Evolutionary conservation across 345 rosid genomes (phyloP), one percentile per base, ranked within the genome.

Genomic region (Gossypium anomalum): DNA sequence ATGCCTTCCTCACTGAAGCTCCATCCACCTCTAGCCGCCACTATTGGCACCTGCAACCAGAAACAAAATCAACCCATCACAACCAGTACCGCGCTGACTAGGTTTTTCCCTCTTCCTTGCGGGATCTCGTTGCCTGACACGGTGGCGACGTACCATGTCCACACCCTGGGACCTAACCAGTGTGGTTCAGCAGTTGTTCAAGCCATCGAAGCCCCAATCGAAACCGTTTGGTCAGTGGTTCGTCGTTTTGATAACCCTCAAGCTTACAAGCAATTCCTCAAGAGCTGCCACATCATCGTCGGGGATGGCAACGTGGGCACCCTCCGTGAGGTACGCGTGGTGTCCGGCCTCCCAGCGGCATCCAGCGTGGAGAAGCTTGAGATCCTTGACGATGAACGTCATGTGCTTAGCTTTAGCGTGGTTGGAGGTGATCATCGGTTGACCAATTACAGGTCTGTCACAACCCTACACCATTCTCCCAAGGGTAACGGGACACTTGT

Each of bases 361-460:
- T 83, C 81, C 63, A 92, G 97, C 89, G 81, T 83, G 57, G 98
- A 94, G 79, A 70, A 89, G 41, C 88, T 94, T 9, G 98, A 94
- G 88, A 87, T 94, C 73, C 87, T 92, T 4, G 98, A 94, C 70
- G 97, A 92, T 13, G 93, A 91, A 71, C 89, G 67, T 25, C 90
- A 89, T 61, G 92, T 94, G 23, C 53, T 94, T 52, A 89, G 98
- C 79, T 92, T 94, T 73, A 87, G 93, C 73, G 86, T 92, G 34
- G 85, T 92, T 29, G 98, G 97, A n/a, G 98, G 98, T 16, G 97
- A 86, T 17, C 98, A 94, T 79, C 86, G 98, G 52, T 87, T 94
- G 8, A 61, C 22, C 0, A 92, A 92, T 75, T 94, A 94, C 86
- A 77, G 82, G 70, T 92, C 98, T 23, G 97, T 92, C 19, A 94